A percentile compares a stretch with the other conserved stretches of the same genome.
phyloP scores from a whole-genome alignment of 345 rosid species.

The Trapa incisa region DNA sequence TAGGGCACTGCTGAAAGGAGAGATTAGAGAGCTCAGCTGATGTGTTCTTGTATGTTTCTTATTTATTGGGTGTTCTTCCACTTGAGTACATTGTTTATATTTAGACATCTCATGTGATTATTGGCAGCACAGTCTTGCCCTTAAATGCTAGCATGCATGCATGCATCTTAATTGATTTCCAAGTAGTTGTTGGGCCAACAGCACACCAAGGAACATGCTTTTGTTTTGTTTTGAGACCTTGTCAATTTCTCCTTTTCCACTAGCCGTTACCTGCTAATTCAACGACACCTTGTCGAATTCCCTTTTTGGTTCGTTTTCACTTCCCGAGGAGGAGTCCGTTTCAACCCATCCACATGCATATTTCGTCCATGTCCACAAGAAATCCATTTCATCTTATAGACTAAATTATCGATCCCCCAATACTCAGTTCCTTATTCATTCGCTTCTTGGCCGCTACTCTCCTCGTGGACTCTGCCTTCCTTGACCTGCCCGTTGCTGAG shows the following conservation, averaged over 20 bases:
- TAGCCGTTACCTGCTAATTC: constrained; percentile 33
- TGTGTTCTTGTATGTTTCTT: neutral
- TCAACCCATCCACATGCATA: neutral
- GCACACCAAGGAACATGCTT: too few relatives aligned
- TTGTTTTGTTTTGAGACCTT: too few relatives aligned
- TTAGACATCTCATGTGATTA: neutral
- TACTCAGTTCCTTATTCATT: neutral
- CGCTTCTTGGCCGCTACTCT: neutral
- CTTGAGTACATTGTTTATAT: too few relatives aligned
- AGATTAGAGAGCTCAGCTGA: neutral
- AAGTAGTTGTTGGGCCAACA: too few relatives aligned
- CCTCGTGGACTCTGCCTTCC: constrained; percentile 34
- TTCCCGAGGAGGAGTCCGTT: neutral
- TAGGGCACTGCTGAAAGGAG: neutral
- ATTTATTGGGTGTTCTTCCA: neutral
- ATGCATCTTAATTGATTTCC: too few relatives aligned
- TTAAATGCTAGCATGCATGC: too few relatives aligned
- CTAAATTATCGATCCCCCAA: neutral
- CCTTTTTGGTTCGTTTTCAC: constrained; percentile 6
- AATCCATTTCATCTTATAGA: neutral
- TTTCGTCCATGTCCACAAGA: neutral
- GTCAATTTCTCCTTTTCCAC: constrained; percentile 4
- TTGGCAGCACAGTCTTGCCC: neutral
- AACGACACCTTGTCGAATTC: constrained; percentile 13
- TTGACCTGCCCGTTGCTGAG: constrained; percentile 45